Evolutionary conservation across 1,284 basidiomycete species (phyloP).

Genomic region (Ceratobasidium sp.): DNA sequence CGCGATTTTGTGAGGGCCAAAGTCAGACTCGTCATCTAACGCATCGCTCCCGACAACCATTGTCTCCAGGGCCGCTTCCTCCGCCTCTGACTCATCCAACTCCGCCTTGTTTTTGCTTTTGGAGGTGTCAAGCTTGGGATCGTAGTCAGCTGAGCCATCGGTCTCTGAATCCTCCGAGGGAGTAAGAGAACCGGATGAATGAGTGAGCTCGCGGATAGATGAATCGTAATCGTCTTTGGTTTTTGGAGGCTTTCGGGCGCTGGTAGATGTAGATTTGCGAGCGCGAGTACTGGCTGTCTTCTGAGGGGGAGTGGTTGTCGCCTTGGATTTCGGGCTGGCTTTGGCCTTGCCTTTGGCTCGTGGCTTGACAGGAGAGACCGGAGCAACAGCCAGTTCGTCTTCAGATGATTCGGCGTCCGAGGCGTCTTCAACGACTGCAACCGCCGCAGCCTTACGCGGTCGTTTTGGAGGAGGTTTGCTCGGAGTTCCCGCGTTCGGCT

Average conservation of each 20-base stretch:
- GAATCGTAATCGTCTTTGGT: constrained; percentile 29
- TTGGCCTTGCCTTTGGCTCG: constrained; percentile 5
- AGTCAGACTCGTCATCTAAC: constrained; percentile 39
- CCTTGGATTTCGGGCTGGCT: not conserved
- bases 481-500: not conserved
- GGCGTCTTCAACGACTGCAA: not conserved
- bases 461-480: constrained; percentile 14
- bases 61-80: constrained; percentile 46
- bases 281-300: not conserved
- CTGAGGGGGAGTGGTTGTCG: not conserved
- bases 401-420: constrained; percentile 1
- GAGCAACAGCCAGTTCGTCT: constrained; percentile 23
- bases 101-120: constrained; percentile 10
- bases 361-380: constrained; percentile 27
- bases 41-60: constrained; percentile 32
- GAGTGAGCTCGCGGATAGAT: constrained; percentile 32
- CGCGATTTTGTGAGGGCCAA: constrained; percentile 31
- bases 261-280: not conserved
- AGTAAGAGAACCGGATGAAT: constrained; percentile 11
- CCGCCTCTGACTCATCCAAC: constrained; percentile 44
- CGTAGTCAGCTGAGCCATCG: constrained; percentile 8
- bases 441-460: not conserved
- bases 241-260: constrained; percentile 9
- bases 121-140: constrained; percentile 15
- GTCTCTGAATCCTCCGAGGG: constrained; percentile 13